Evolutionary conservation across 176 grass and related monocot species (phyloP), one percentile per base, ranked within the genome.

Genomic region (Cymbopogon citratus): DNA sequence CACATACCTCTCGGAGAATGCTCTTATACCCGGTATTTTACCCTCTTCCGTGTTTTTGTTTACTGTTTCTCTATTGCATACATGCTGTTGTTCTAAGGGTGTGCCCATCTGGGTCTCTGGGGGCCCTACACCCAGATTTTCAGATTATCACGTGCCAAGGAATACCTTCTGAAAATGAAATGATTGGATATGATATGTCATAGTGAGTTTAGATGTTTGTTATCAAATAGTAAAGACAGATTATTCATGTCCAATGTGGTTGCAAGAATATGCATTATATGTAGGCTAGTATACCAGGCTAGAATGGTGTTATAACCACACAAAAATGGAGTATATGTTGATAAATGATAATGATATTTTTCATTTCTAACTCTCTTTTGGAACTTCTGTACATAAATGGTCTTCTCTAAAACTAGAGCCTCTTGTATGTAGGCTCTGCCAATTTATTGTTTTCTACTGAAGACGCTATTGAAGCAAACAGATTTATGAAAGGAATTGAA

Each of bases 1-100:
- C 85, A 97, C 94, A 3, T 97, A 97, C 81, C 77, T 94, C 40
- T 97, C 95, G 6, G 95, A 97, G 86, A 97, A 97, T 66, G 95
- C 92, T 69, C 87, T 97, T 51, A 94, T 97, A 85, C 95, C 95
- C 49, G 95, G 92, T 97, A 81, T 59, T 14, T 29, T 9, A 66
- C 10, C 28, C 40, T 26, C 62, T 71, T 31, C 49, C 16, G 51
- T 27, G 11, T 12, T 11, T 41, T 27, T 31, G 11, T 48, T 75
- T 28, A 25, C 38, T 38, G 64, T 23, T 12, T 34, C 71, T 74
- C 69, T 40, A 62, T 82, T 35, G 31, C 52, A 43, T 33, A 31
- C 12, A 36, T 14, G 19, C 12, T 74, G 40, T 64, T 36, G 27
- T 74, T 75, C 33, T 49, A 44, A 64, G 24, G 24, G 14, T n/a